These are phyloP conservation scores for Ceratobasidium sp. DNA, from an alignment of 1,284 basidiomycete genomes.

Conservation along the genomic window DNA sequence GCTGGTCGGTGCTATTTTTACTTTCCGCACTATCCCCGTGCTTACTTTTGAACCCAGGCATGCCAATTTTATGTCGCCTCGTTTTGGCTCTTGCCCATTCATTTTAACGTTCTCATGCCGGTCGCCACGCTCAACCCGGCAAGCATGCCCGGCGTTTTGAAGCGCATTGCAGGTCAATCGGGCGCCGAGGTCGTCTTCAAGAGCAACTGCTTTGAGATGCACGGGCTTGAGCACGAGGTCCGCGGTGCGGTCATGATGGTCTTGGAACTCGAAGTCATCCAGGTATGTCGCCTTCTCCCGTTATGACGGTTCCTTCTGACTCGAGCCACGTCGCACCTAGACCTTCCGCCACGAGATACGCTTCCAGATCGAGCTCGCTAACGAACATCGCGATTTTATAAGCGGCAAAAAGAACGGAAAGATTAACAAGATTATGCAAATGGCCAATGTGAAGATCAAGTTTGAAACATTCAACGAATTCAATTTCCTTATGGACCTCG, in stretches of 20 bases:
- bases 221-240: conserved; percentile 95
- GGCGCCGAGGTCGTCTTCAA: conserved; percentile 97
- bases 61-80: conserved; percentile 97
- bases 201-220: conserved; percentile 97
- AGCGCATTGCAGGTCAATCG: conserved; percentile 84
- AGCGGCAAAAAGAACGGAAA: conserved; percentile 98
- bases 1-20: conserved; percentile 70
- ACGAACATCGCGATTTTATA: conserved; percentile 98
- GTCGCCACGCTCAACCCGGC: conserved; percentile 85
- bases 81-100: conserved; percentile 94
- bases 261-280: conserved; percentile 91
- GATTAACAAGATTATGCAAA: conserved; percentile 99
- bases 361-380: conserved; percentile 98
- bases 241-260: conserved; percentile 88
- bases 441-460: conserved; percentile 96
- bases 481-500: conserved; percentile 97
- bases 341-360: conserved; percentile 97
- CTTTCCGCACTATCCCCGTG: conserved; percentile 40
- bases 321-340: conserved; percentile 59
- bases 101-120: conserved; percentile 92
- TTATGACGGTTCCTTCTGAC: conserved; percentile 2
- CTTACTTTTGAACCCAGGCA: conserved; percentile 67
- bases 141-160: conserved; percentile 87
- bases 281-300: conserved; percentile 64
- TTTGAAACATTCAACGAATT: conserved; percentile 99